These are phyloP conservation scores for Lipomyces chichibuensis DNA, from an alignment of 805 yeast species.

Conservation along the genomic window DNA sequence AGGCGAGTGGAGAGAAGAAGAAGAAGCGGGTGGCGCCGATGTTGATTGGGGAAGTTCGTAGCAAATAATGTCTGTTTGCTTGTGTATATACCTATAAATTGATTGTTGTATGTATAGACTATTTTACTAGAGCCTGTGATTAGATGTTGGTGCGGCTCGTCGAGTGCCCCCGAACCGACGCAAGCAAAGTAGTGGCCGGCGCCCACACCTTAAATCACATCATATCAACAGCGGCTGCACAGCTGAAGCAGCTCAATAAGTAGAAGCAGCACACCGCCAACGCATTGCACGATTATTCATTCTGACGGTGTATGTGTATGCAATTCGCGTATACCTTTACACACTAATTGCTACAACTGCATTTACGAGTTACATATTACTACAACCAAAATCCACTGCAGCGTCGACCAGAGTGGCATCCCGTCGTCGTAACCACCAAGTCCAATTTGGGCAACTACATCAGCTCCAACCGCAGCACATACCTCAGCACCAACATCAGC, in stretches of 20 bases:
- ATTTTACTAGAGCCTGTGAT: neutral
- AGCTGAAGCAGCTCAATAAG: neutral
- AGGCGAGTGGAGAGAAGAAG: constrained; percentile 18
- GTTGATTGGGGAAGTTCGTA: constrained; percentile 23
- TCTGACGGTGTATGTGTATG: neutral
- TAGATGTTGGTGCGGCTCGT: neutral
- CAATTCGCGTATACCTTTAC: neutral
- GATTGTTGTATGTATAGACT: neutral
- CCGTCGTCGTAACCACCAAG: neutral
- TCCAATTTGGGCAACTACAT: neutral
- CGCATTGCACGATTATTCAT: neutral
- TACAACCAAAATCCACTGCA: neutral
- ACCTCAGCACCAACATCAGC: neutral
- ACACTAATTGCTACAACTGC: neutral
- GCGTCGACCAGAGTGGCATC: neutral
- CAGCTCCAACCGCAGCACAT: neutral
- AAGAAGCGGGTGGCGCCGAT: constrained; percentile 29
- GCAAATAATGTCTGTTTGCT: neutral
- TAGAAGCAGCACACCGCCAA: neutral
- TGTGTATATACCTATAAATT: neutral
- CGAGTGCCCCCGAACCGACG: neutral
- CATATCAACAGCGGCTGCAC: no score
- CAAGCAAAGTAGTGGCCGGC: neutral
- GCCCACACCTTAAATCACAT: neutral
- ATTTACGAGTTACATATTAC: neutral